Evolutionary conservation across 257 asterid genomes (phyloP), one percentile per base, ranked within the genome.

Genomic region (Voacanga thouarsii): DNA sequence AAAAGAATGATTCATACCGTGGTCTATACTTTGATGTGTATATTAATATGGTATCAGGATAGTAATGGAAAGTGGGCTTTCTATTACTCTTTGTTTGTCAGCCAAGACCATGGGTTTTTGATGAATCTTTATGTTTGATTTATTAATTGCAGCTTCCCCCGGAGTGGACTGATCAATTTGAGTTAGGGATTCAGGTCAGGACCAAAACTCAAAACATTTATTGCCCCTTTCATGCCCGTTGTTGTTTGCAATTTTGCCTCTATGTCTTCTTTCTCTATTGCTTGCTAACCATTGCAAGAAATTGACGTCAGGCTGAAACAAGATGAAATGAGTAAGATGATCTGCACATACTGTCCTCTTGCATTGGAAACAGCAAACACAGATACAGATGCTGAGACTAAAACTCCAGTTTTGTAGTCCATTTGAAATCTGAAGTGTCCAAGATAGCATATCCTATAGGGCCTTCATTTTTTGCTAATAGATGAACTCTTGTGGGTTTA

Each of bases 81-180:
- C n/a, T 15, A 51, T 71, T 26, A 7, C 12, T 50, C 12, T 1
- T 84, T 82, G 73, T 85, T 90, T 84, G 76, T 77, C 74, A 81
- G 73, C 83, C 77, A 63, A 85, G 43, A 73, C 63, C 47, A 76
- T 81, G 76, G 76, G 82, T 37, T 71, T 81, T 68, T 82, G 81
- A 81, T 85, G 86, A 88, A 73, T 84, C 56, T 79, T n/a, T n/a
- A n/a, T n/a, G n/a, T n/a, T n/a, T n/a, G n/a, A n/a, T n/a, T n/a
- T n/a, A n/a, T n/a, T n/a, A 72, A 75, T 82, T 89, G 84, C 98
- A 96, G 99, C 90, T 96, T 71, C 99, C 99, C 16, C 81, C 90
- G 30, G 99, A 96, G 85, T 96, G 99, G 99, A 92, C 93, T 75
- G 99, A 96, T 79, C 99, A 96, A 90, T 96, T 96, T 83, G 99